phyloP scores from a whole-genome alignment of 176 grass and related monocot genomes.

The Ensete ventricosum region DNA sequence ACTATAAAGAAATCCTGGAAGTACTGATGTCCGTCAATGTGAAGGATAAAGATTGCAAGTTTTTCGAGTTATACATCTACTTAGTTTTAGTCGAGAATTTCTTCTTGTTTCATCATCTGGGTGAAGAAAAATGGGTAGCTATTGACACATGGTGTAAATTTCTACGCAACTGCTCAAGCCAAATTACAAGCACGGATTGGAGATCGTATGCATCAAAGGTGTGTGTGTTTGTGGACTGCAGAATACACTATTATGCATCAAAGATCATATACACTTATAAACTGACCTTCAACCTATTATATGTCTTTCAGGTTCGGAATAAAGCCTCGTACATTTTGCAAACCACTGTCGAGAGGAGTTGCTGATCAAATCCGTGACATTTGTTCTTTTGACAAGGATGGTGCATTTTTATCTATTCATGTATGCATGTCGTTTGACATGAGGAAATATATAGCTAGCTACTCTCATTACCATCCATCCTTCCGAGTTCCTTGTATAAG shows the following conservation, averaged over 20 bases:
- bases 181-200: slow-evolving; percentile 70
- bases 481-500: too few species aligned
- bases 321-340: slow-evolving; percentile 87
- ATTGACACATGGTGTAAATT: slow-evolving; percentile 50
- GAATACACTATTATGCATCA: too few species aligned
- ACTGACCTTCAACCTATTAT: neutral
- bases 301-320: slow-evolving; percentile 47
- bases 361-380: neutral
- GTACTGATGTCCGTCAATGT: slow-evolving; percentile 46
- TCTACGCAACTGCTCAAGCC: slow-evolving; percentile 63
- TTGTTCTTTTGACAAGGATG: neutral
- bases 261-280: neutral
- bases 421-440: too few species aligned
- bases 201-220: slow-evolving; percentile 81
- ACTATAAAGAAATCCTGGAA: slow-evolving; percentile 48
- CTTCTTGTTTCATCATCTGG: slow-evolving; percentile 44
- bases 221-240: neutral
- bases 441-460: too few species aligned
- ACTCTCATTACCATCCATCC: too few species aligned
- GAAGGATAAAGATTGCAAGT: slow-evolving; percentile 61
- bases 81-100: slow-evolving; percentile 67
- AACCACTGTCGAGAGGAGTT: slow-evolving; percentile 24
- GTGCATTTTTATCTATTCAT: neutral
- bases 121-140: slow-evolving; percentile 33
- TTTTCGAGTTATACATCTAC: slow-evolving; percentile 52